These are phyloP conservation scores for Mycothermus thermophilus DNA, from an alignment of 495 filamentous ascomycete genomes.

Conservation along the genomic window DNA sequence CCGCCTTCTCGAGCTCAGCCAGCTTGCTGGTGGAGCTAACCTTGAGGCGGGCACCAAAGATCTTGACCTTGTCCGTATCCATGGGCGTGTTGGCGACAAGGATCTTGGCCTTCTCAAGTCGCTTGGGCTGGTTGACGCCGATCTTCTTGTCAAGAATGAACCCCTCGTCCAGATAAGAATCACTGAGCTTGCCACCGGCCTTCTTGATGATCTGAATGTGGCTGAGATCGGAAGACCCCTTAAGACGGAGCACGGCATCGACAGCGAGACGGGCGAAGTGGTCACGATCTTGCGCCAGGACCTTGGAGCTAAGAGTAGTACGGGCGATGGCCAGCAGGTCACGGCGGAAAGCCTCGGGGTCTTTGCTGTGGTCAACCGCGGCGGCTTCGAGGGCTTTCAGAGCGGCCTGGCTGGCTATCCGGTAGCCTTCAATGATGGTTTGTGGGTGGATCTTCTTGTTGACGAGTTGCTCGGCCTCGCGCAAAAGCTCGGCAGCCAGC, in stretches of 20 bases:
- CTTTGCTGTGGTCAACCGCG: conserved; percentile 78
- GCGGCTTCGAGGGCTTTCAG: conserved; percentile 67
- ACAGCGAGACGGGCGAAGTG: conserved; percentile 87
- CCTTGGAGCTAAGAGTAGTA: conserved; percentile 97
- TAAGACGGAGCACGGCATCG: conserved; percentile 80
- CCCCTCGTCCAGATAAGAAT: conserved; percentile 94
- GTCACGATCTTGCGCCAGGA: conserved; percentile 82
- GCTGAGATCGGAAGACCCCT: conserved; percentile 84
- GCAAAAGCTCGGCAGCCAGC: conserved; percentile 82
- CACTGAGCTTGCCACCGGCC: conserved; percentile 88
- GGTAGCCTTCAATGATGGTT: conserved; percentile 97
- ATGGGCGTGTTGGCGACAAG: conserved; percentile 94
- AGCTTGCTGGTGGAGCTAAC: conserved; percentile 90
- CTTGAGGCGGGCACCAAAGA: conserved; percentile 92
- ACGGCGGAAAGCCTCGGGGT: conserved; percentile 69
- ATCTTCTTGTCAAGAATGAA: conserved; percentile 99
- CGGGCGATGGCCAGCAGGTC: conserved; percentile 83
- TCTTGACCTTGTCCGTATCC: conserved; percentile 99
- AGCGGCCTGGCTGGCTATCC: conserved; percentile 85
- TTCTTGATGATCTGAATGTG: conserved; percentile 99
- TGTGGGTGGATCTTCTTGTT: conserved; percentile 97
- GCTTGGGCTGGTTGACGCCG: conserved; percentile 95
- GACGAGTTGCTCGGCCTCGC: conserved; percentile 93
- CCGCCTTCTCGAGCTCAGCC: conserved; percentile 91
- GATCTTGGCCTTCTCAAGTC: conserved; percentile 95